Percentiles rank a stretch among this genome's conserved stretches.
These are phyloP conservation scores for Globisporangium lucens DNA, from an alignment of 352 stramenopile species.

Conservation along the genomic window DNA sequence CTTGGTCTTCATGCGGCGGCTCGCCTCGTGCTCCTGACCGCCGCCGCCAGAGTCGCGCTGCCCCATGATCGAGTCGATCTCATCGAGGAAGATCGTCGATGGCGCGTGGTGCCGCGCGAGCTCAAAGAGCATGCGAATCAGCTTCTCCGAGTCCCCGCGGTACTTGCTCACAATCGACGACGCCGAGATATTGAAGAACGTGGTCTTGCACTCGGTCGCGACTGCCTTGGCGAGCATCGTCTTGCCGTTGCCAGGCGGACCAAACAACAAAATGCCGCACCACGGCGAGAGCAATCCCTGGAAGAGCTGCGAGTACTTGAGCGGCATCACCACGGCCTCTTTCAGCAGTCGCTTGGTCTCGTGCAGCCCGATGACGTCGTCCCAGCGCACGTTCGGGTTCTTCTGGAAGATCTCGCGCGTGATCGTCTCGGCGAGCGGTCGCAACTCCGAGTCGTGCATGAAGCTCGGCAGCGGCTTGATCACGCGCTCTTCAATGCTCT, in stretches of 20 bases:
- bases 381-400: conserved; percentile 88
- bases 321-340: conserved; percentile 94
- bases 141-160: conserved; percentile 80
- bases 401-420: conserved; percentile 92
- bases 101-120: conserved; percentile 75
- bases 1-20: conserved; percentile 85
- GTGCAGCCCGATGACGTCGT: conserved; percentile 83
- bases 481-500: conserved; percentile 64
- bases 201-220: conserved; percentile 82
- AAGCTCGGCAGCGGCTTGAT: conserved; percentile 89
- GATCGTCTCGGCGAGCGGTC: conserved; percentile 85
- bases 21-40: conserved; percentile 82
- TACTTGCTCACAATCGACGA: conserved; percentile 89
- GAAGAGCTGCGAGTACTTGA: conserved; percentile 95
- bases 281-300: conserved; percentile 86
- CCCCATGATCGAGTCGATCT: conserved; percentile 90
- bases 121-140: conserved; percentile 86
- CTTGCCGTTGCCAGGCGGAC: conserved; percentile 81
- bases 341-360: conserved; percentile 94
- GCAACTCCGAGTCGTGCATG: conserved; percentile 81
- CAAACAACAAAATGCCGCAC: conserved; percentile 91
- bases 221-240: conserved; percentile 88
- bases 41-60: conserved; percentile 68
- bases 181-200: conserved; percentile 88
- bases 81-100: conserved; percentile 86